Base-by-base conservation (phyloP, 805 yeast species). In the Ogataea trehaloabstinens region DNA sequence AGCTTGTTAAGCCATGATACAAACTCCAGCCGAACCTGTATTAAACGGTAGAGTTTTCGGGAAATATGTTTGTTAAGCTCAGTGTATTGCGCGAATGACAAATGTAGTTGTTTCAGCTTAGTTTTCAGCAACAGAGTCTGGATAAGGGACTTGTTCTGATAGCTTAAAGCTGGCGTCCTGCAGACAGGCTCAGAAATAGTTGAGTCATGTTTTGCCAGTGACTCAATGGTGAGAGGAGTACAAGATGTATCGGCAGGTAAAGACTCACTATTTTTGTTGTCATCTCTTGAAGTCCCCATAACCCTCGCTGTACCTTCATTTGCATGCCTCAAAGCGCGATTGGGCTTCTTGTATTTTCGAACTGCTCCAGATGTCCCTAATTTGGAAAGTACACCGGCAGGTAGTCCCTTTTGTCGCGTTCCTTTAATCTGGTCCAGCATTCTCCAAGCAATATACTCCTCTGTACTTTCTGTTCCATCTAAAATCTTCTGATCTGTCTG, bases 51-150 rank as follows among this genome's bases (percentile, higher is more conserved):
- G 15, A 84, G 56, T 30, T 64, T 63, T 37, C 86, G 67, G 11
- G 90, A 82, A 5, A 84, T 79, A 3, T 61, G 62, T 61, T 75
- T 76, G 60, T 85, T 85, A 38, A 85, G 69, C 12, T 56, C 58
- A 3, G 87, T 82, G 54, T 80, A 86, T 18, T 45, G 30, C 1
- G 41, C 38, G 8, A 54, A 41, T 7, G 52, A 38, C 6, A 55
- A 42, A 35, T 63, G 21, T 48, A 57, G 56, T 2, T 76, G 74
- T 34, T 78, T 64, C 34, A 85, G 53, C 15, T 64, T 67, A 15
- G 70, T 64, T 28, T 87, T 62, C 8, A 85, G 80, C 22, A 77
- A 60, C 34, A 73, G 54, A 16, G 63, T 66, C 53, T 85, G 93
- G 12, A 85, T 71, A 24, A 64, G 59, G 15, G 63, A 53, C 51